phyloP scores from a whole-genome alignment of 148 eudicot genomes.

The Camellia sinensis region DNA sequence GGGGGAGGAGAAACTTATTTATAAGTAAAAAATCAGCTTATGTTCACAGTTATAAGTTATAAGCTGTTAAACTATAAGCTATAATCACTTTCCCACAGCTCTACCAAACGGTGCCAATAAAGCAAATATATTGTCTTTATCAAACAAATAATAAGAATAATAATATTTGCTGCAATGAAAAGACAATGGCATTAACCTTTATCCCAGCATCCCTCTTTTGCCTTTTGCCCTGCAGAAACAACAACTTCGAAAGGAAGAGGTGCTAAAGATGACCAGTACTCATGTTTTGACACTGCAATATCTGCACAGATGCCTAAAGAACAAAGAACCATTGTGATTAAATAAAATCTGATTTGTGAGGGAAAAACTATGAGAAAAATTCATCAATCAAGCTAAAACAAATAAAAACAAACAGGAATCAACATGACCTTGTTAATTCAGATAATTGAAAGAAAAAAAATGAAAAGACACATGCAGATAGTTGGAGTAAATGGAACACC shows the following conservation, averaged over 20 bases:
- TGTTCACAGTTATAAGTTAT: no score
- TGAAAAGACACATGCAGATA: background rate
- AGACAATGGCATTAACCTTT: slow-evolving; percentile 43
- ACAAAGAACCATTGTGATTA: background rate
- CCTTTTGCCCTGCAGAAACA: slow-evolving; percentile 87
- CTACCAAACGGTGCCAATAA: no score
- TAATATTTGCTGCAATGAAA: no score
- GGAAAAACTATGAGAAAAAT: background rate
- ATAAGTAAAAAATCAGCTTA: no score
- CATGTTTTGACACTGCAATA: slow-evolving; percentile 71
- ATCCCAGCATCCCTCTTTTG: slow-evolving; percentile 83
- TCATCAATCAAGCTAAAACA: slow-evolving; percentile 2
- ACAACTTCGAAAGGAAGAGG: slow-evolving; percentile 94
- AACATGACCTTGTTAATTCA: background rate
- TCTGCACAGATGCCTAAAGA: slow-evolving; percentile 78
- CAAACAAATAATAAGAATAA: background rate
- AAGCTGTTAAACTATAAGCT: no score
- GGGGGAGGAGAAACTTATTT: no score
- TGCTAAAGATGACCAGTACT: slow-evolving; percentile 90
- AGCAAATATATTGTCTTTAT: background rate
- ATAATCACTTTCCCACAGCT: no score
- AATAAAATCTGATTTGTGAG: background rate
- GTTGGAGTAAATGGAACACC: background rate
- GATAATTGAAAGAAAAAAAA: background rate
- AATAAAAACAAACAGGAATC: background rate